These are phyloP conservation scores for Xylaria scruposa DNA, from an alignment of 495 filamentous ascomycete species.

Conservation along the genomic window DNA sequence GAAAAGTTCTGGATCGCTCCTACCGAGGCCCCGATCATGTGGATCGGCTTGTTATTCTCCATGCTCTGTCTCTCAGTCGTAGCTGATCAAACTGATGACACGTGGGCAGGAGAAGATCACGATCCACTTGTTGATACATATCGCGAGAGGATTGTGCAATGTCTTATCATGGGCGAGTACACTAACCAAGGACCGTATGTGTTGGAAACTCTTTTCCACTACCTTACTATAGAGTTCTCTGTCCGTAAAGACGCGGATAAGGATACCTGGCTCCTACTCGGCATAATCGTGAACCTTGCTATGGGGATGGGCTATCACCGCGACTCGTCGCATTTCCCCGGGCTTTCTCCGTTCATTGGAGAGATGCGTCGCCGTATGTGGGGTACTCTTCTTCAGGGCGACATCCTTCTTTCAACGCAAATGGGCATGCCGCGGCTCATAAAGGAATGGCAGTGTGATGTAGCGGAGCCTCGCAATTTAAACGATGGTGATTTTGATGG, in stretches of 20 bases:
- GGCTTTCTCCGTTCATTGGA: conserved; percentile 45
- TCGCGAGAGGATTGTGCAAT: conserved; percentile 40
- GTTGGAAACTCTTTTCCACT: conserved; percentile 48
- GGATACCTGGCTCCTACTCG: conserved; percentile 46
- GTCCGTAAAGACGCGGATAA: conserved; percentile 40
- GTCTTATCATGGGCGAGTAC: conserved; percentile 48
- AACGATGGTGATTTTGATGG: conserved; percentile 54
- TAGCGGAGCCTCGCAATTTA: conserved; percentile 51
- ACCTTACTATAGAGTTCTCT: conserved; percentile 45
- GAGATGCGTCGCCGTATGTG: conserved; percentile 53
- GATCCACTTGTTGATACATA: conserved; percentile 24
- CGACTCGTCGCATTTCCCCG: conserved; percentile 44
- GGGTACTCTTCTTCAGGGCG: conserved; percentile 44
- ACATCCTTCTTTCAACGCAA: conserved; percentile 54
- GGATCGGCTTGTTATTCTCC: conserved; percentile 43
- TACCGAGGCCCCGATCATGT: conserved; percentile 36
- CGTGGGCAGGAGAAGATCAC: too few species aligned
- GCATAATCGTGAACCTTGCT: conserved; percentile 43
- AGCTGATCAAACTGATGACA: conserved; percentile 7
- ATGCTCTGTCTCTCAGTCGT: conserved; percentile 38
- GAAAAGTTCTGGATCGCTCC: conserved; percentile 41
- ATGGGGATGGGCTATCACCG: conserved; percentile 51
- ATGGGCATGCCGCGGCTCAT: conserved; percentile 54
- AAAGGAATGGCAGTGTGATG: conserved; percentile 53
- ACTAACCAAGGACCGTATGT: conserved; percentile 49